These are phyloP conservation scores for Avena insularis DNA, from an alignment of 176 grass and related monocot species.

Conservation along the genomic window DNA sequence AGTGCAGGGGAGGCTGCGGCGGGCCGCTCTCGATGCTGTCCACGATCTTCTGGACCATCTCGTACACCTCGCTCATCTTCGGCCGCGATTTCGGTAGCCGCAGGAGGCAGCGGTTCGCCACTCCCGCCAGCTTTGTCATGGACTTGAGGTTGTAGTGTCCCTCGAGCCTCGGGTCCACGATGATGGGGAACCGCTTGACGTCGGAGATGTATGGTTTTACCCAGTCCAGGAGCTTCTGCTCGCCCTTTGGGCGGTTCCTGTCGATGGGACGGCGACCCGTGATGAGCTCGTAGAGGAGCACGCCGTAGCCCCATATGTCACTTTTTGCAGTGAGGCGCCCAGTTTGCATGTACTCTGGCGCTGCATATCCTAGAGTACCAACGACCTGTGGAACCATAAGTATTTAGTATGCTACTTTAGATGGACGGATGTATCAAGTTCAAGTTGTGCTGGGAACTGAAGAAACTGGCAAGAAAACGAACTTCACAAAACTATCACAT, in stretches of 20 bases:
- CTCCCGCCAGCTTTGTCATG: conserved; percentile 61
- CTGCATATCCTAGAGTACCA: conserved; percentile 90
- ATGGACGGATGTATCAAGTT: not conserved
- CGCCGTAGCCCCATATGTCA: conserved; percentile 94
- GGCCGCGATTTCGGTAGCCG: conserved; percentile 76
- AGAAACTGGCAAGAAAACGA: not conserved
- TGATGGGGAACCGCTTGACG: conserved; percentile 67
- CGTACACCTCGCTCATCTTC: conserved; percentile 94
- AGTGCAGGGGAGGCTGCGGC: conserved; percentile 67
- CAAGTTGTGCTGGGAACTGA: not conserved
- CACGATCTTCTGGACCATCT: conserved; percentile 72
- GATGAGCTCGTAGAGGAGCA: conserved; percentile 96
- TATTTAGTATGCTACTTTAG: conserved; percentile 24
- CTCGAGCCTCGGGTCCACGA: conserved; percentile 75
- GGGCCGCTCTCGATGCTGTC: conserved; percentile 52
- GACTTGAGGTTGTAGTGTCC: conserved; percentile 76
- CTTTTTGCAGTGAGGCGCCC: conserved; percentile 87
- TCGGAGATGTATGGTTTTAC: conserved; percentile 88
- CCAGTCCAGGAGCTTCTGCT: conserved; percentile 98
- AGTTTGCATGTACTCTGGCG: conserved; percentile 91
- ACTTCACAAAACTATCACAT: not conserved
- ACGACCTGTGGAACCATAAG: conserved; percentile 61
- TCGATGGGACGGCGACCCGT: conserved; percentile 86
- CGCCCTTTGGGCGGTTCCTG: conserved; percentile 76
- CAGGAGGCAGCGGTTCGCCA: conserved; percentile 82